Evolutionary conservation across 352 stramenopile species (phyloP).

Genomic region (Phytophthora hibernalis): DNA sequence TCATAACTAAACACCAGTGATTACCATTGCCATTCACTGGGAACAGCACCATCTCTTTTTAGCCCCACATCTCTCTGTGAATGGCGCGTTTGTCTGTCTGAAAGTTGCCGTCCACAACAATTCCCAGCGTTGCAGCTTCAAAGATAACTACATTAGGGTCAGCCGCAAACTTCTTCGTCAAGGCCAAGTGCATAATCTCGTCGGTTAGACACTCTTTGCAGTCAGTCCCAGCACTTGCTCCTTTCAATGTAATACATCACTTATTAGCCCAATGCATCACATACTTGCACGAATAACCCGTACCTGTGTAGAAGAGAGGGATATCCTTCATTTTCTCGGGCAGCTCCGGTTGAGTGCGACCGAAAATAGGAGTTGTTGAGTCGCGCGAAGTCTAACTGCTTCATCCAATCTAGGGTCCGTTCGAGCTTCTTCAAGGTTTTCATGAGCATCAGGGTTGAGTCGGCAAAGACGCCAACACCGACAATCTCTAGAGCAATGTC

Average conservation of each 20-base stretch:
- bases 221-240: not conserved
- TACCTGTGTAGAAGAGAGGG: slow-evolving; percentile 1
- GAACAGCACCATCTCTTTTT: slow-evolving; percentile 2
- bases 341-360: slow-evolving; percentile 2
- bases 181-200: not conserved
- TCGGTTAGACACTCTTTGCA: slow-evolving; percentile 1
- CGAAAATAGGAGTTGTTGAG: not conserved
- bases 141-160: slow-evolving; percentile 5
- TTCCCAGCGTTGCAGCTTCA: not conserved
- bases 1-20: slow-evolving; percentile 28
- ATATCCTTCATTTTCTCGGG: not conserved
- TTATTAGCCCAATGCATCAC: not conserved
- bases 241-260: not conserved
- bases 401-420: slow-evolving; percentile 5
- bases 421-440: not conserved
- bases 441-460: slow-evolving; percentile 1
- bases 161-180: not conserved
- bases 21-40: slow-evolving; percentile 22
- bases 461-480: slow-evolving; percentile 7
- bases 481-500: too few relatives aligned
- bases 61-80: not conserved
- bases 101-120: slow-evolving; percentile 1
- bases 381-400: not conserved
- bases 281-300: too few relatives aligned
- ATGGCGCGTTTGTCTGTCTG: not conserved